phyloP scores from a whole-genome alignment of 768 basidiomycete genomes.

The Epithele typhae region DNA sequence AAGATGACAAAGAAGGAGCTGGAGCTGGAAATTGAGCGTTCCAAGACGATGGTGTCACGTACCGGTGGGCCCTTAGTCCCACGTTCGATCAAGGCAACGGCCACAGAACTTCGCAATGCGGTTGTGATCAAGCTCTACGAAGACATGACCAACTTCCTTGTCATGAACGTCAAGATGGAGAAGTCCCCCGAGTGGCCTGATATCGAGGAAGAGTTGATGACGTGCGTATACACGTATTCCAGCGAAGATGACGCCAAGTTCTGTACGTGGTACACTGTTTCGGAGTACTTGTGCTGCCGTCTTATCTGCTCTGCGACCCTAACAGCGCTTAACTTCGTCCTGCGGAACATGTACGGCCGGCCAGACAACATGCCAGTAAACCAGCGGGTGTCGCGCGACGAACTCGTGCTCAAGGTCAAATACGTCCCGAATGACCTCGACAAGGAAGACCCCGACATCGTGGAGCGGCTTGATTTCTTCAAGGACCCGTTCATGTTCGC shows the following conservation, averaged over 20 bases:
- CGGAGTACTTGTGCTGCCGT: too few relatives aligned
- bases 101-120: constrained; percentile 54
- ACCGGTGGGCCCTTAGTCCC: constrained; percentile 30
- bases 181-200: constrained; percentile 34
- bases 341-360: constrained; percentile 10
- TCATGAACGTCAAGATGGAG: constrained; percentile 56
- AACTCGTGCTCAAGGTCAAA: constrained; percentile 46
- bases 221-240: constrained; percentile 59
- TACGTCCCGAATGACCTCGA: constrained; percentile 66
- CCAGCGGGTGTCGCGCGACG: constrained; percentile 21
- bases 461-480: constrained; percentile 59
- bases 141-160: constrained; percentile 76
- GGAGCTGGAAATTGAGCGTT: constrained; percentile 58
- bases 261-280: too few relatives aligned
- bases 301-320: neutral
- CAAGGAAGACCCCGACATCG: constrained; percentile 52
- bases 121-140: constrained; percentile 75
- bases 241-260: constrained; percentile 1
- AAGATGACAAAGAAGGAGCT: constrained; percentile 50
- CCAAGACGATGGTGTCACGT: constrained; percentile 34
- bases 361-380: neutral
- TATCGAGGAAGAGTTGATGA: constrained; percentile 57
- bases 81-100: constrained; percentile 29
- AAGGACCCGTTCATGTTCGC: constrained; percentile 63
- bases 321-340: constrained; percentile 55